Percentiles rank a stretch among this genome's conserved stretches.
Evolutionary conservation across 352 stramenopile genomes (phyloP).

Genomic region (Globisporangium paddicum): DNA sequence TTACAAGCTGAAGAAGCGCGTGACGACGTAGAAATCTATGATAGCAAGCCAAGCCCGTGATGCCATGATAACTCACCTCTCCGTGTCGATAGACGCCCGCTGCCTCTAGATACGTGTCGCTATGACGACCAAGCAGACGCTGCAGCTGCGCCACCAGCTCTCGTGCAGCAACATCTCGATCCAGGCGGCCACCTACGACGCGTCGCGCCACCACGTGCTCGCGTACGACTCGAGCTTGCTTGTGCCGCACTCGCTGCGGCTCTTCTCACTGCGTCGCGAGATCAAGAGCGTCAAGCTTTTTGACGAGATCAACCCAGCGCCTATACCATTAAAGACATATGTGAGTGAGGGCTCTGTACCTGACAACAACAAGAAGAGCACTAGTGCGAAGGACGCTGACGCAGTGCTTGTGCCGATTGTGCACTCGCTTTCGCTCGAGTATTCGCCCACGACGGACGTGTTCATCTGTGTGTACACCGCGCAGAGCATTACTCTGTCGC

Average conservation of each 20-base stretch:
- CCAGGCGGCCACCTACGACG: slow-evolving; percentile 58
- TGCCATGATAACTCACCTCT: not conserved
- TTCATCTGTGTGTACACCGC: slow-evolving; percentile 61
- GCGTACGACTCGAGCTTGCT: slow-evolving; percentile 43
- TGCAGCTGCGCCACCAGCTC: slow-evolving; percentile 77
- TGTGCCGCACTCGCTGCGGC: slow-evolving; percentile 46
- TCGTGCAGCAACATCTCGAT: slow-evolving; percentile 48
- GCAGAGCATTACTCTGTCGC: slow-evolving; percentile 6
- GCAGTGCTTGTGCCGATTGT: slow-evolving; percentile 13
- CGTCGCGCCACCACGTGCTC: slow-evolving; percentile 61
- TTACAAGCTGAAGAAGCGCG: no score
- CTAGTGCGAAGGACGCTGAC: not conserved
- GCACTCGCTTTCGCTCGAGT: slow-evolving; percentile 33
- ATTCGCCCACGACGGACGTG: slow-evolving; percentile 37
- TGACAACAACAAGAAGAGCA: slow-evolving; percentile 13
- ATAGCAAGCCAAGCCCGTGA: not conserved
- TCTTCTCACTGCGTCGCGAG: slow-evolving; percentile 72
- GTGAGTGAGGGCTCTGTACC: no score
- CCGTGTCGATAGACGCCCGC: not conserved
- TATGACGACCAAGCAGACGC: slow-evolving; percentile 40
- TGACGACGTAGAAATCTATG: no score
- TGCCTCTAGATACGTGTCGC: not conserved
- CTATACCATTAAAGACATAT: not conserved
- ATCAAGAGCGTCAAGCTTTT: slow-evolving; percentile 56
- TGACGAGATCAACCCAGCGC: slow-evolving; percentile 19